phyloP scores from a whole-genome alignment of 345 rosid genomes.

The Camelina laxa region DNA sequence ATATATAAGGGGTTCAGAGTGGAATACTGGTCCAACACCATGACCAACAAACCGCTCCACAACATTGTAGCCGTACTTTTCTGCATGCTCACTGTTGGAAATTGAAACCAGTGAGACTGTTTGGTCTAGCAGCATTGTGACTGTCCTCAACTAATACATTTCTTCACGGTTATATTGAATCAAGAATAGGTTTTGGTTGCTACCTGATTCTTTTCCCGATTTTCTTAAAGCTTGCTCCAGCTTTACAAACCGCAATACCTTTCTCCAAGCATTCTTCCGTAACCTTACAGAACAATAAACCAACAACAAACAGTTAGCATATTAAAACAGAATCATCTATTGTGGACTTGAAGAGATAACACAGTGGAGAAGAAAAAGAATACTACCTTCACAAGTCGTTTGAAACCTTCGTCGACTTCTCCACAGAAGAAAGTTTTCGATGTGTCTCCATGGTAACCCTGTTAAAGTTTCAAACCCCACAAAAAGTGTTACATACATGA shows the following conservation, averaged over 20 bases:
- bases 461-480: conserved; percentile 14
- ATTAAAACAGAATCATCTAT: not conserved
- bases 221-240: conserved; percentile 89
- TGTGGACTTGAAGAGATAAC: not conserved
- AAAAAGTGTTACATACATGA: conserved; percentile 4
- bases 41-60: conserved; percentile 98
- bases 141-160: not conserved
- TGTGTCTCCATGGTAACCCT: conserved; percentile 99
- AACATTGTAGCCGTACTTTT: conserved; percentile 78
- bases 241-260: conserved; percentile 92
- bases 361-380: not conserved
- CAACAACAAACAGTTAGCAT: conserved; percentile 9
- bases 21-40: conserved; percentile 83
- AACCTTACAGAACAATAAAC: conserved; percentile 51
- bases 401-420: conserved; percentile 56
- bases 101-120: conserved; percentile 13
- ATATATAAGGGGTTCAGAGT: conserved; percentile 80
- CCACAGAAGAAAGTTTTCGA: conserved; percentile 89
- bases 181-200: conserved; percentile 17
- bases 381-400: conserved; percentile 71
- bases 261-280: conserved; percentile 92
- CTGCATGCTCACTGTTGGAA: conserved; percentile 79
- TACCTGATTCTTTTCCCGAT: conserved; percentile 93
- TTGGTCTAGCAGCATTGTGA: not conserved
- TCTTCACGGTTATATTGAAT: not conserved